Evolutionary conservation across 768 basidiomycete species (phyloP).

Genomic region (Tephrocybe sp.): DNA sequence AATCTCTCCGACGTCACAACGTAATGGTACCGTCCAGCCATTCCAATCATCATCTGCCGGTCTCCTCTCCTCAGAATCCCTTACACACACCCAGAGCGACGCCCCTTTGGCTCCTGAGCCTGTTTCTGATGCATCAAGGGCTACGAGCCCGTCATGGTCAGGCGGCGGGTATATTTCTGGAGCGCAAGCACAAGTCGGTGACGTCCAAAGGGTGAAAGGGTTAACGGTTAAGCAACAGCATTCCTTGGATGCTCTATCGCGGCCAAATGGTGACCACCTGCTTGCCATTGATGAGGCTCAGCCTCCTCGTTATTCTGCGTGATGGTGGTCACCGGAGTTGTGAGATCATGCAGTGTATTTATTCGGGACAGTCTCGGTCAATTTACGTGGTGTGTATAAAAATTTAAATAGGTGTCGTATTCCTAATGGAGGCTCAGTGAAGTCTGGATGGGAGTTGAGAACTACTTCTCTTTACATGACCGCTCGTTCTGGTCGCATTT

Average conservation of each 20-base stretch:
- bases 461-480: no score
- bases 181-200: not conserved
- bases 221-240: no score
- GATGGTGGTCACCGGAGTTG: not conserved
- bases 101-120: no score
- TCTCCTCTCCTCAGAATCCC: not conserved
- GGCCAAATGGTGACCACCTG: not conserved
- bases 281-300: not conserved
- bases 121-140: not conserved
- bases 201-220: not conserved
- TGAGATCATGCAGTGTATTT: no score
- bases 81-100: not conserved
- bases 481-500: no score
- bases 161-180: constrained; percentile 5
- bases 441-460: no score
- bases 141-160: not conserved
- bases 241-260: not conserved
- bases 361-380: no score
- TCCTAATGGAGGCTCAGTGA: no score
- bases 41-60: not conserved
- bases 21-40: not conserved
- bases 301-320: not conserved
- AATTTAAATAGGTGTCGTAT: no score
- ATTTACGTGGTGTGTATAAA: no score
- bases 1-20: not conserved